Conservation (phyloP, 176 grass and related monocot genomes). For the Chloris gayana region DNA sequence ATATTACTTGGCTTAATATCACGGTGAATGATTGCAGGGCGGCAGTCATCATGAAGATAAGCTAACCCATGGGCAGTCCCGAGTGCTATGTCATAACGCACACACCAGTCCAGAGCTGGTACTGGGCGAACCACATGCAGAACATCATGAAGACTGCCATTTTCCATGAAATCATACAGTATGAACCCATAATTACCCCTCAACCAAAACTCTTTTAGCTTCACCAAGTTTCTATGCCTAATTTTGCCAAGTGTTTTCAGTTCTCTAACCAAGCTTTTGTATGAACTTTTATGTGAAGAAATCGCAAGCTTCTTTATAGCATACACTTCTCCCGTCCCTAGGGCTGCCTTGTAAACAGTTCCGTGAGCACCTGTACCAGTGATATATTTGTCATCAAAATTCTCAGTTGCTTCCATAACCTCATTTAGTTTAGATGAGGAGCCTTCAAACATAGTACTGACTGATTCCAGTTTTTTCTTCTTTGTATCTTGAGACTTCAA, state of each 20-base stretch:
- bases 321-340: slow-evolving; percentile 54
- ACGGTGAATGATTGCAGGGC: slow-evolving; percentile 68
- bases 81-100: slow-evolving; percentile 60
- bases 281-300: slow-evolving; percentile 39
- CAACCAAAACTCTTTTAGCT: slow-evolving; percentile 62
- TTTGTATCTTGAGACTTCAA: slow-evolving; percentile 26
- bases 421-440: slow-evolving; percentile 57
- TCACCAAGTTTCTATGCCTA: slow-evolving; percentile 78
- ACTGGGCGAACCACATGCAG: slow-evolving; percentile 53
- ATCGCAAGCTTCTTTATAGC: slow-evolving; percentile 71
- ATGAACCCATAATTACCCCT: slow-evolving; percentile 73
- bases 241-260: slow-evolving; percentile 68
- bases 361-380: slow-evolving; percentile 69
- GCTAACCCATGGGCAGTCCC: slow-evolving; percentile 71
- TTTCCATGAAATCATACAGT: slow-evolving; percentile 79
- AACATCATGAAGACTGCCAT: slow-evolving; percentile 80
- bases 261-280: slow-evolving; percentile 71
- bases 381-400: slow-evolving; percentile 60
- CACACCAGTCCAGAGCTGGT: slow-evolving; percentile 63
- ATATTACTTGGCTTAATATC: slow-evolving; percentile 94
- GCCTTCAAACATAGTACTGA: slow-evolving; percentile 40
- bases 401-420: slow-evolving; percentile 62
- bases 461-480: slow-evolving; percentile 18
- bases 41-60: slow-evolving; percentile 79
- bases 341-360: slow-evolving; percentile 62